phyloP scores from a whole-genome alignment of 1,284 basidiomycete species.

The Sporisorium graminicola region DNA sequence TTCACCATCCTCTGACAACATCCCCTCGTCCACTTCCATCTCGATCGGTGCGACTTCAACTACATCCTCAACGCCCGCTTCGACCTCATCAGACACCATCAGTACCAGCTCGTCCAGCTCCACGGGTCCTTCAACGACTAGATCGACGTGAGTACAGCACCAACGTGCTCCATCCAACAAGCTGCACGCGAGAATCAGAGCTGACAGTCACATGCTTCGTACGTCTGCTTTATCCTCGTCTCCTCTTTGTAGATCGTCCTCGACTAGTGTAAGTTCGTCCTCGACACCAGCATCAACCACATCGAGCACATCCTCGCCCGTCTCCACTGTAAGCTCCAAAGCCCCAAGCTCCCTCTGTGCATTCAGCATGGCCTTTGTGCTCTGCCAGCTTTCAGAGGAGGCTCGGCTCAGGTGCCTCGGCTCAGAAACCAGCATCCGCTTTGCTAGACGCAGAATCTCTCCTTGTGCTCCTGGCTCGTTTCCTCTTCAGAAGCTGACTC shows the following conservation, averaged over 20 bases:
- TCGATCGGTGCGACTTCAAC: conserved; percentile 8
- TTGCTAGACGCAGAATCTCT: background rate
- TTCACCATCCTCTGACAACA: conserved; percentile 12
- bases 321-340: conserved; percentile 37
- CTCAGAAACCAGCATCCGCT: background rate
- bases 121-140: conserved; percentile 7
- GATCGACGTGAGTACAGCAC: conserved; percentile 19
- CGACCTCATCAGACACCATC: conserved; percentile 29
- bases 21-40: conserved; percentile 11
- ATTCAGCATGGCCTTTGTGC: conserved; percentile 23
- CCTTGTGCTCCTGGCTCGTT: background rate
- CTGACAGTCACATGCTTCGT: background rate
- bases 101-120: conserved; percentile 20
- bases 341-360: conserved; percentile 25
- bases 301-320: conserved; percentile 27
- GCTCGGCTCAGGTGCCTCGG: conserved; percentile 30
- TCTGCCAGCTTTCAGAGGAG: conserved; percentile 31
- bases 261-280: conserved; percentile 49
- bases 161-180: background rate
- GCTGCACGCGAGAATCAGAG: background rate
- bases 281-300: conserved; percentile 20
- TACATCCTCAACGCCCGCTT: background rate
- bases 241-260: conserved; percentile 11
- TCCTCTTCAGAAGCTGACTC: background rate
- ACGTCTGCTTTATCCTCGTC: background rate